Conservation (phyloP, 2,329 filamentous ascomycete species). For the Paraconiothyrium sp. region DNA sequence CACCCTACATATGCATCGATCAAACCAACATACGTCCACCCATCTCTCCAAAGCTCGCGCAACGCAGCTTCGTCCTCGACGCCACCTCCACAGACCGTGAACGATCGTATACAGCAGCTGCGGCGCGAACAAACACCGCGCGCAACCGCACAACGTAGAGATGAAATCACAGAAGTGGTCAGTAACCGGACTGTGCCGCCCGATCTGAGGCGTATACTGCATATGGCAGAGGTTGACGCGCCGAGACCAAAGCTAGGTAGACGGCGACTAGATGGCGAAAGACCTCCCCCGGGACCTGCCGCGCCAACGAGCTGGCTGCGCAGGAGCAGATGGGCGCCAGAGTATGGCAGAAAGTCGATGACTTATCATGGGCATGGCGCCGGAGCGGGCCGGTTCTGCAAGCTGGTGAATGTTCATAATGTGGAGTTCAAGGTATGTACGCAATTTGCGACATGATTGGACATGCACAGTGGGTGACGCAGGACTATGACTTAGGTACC, state of each 20-base stretch:
- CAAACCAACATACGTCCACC: conserved; percentile 27
- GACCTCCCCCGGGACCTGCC: conserved; percentile 55
- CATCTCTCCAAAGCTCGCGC: conserved; percentile 6
- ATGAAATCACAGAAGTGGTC: conserved; percentile 55
- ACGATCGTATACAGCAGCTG: conserved; percentile 58
- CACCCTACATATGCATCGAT: conserved; percentile 36
- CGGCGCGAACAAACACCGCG: conserved; percentile 54
- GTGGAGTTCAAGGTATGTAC: conserved; percentile 39
- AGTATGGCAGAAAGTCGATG: conserved; percentile 25
- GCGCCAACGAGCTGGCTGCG: conserved; percentile 58
- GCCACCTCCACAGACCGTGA: conserved; percentile 48
- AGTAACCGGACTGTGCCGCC: conserved; percentile 57
- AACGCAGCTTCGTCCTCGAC: conserved; percentile 8
- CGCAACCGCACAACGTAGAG: conserved; percentile 53
- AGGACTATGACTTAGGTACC: background rate
- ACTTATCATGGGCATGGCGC: conserved; percentile 26
- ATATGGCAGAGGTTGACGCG: conserved; percentile 56
- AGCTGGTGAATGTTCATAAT: conserved; percentile 35
- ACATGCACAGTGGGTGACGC: conserved; percentile 1
- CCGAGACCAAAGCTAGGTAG: conserved; percentile 56
- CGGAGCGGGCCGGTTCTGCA: conserved; percentile 31
- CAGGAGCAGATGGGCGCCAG: conserved; percentile 42
- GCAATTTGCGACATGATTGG: background rate
- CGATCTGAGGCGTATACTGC: conserved; percentile 54
- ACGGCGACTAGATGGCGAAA: conserved; percentile 38